phyloP scores from a whole-genome alignment of 352 stramenopile genomes.

The Phytophthora sansomeana region DNA sequence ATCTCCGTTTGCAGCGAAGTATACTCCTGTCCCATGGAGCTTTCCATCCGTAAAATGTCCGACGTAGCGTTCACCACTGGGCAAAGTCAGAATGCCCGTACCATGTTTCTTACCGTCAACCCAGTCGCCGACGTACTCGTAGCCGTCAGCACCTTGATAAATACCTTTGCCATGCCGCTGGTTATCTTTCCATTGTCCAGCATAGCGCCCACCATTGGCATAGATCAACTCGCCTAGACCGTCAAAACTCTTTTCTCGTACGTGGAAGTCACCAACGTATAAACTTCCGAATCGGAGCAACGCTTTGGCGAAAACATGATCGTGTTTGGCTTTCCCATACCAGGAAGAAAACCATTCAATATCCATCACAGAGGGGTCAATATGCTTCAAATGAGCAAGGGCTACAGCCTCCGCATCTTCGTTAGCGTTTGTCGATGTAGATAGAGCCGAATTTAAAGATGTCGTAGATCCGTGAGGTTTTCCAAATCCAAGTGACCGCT shows the following conservation, averaged over 20 bases:
- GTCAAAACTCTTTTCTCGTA: constrained; percentile 57
- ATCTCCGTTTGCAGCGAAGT: constrained; percentile 80
- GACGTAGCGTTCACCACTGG: constrained; percentile 87
- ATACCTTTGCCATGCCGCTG: constrained; percentile 75
- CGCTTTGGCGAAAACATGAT: constrained; percentile 67
- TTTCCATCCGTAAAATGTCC: constrained; percentile 85
- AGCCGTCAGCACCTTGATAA: constrained; percentile 62
- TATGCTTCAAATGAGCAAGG: constrained; percentile 29
- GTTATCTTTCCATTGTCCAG: constrained; percentile 81
- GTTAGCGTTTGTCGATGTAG: background rate
- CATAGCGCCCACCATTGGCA: constrained; percentile 81
- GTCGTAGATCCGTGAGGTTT: constrained; percentile 9
- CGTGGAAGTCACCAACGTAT: constrained; percentile 79
- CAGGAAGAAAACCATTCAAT: constrained; percentile 69
- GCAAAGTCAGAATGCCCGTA: constrained; percentile 74
- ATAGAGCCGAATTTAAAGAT: background rate
- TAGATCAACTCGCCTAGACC: constrained; percentile 91
- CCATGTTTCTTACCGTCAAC: constrained; percentile 80
- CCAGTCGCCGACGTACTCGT: constrained; percentile 83
- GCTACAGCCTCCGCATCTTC: constrained; percentile 13
- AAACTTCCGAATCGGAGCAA: constrained; percentile 70
- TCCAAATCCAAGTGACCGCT: constrained; percentile 50
- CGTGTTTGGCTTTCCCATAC: constrained; percentile 39
- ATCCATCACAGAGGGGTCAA: constrained; percentile 45
- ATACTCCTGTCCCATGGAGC: constrained; percentile 74